phyloP scores from a whole-genome alignment of 805 yeast genomes.

The Suhomyces faveliae region DNA sequence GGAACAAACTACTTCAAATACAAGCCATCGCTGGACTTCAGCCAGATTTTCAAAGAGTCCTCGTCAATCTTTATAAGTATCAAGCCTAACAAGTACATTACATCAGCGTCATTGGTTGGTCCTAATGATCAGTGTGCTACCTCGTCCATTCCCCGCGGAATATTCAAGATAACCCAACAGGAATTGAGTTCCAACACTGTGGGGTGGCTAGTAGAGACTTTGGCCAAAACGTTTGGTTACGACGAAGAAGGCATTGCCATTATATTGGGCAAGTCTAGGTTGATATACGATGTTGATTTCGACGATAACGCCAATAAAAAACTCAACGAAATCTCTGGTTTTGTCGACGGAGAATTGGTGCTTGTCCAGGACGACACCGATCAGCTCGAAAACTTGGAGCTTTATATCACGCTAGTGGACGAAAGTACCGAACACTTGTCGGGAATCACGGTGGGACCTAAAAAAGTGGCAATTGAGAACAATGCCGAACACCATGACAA shows the following conservation, averaged over 20 bases:
- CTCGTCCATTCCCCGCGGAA: slow-evolving; percentile 51
- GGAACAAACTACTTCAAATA: slow-evolving; percentile 54
- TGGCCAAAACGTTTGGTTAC: slow-evolving; percentile 53
- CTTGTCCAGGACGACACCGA: slow-evolving; percentile 83
- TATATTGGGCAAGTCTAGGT: slow-evolving; percentile 54
- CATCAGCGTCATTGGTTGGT: slow-evolving; percentile 56
- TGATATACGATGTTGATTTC: slow-evolving; percentile 83
- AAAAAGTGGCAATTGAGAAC: slow-evolving; percentile 2
- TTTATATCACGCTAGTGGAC: slow-evolving; percentile 43
- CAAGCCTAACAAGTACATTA: slow-evolving; percentile 60
- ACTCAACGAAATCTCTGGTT: slow-evolving; percentile 50
- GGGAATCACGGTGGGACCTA: background rate
- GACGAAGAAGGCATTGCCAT: slow-evolving; percentile 52
- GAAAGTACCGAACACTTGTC: slow-evolving; percentile 1
- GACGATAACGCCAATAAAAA: slow-evolving; percentile 65
- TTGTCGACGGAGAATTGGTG: slow-evolving; percentile 59
- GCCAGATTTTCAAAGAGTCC: slow-evolving; percentile 15
- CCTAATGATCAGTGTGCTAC: slow-evolving; percentile 76
- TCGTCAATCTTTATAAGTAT: slow-evolving; percentile 40
- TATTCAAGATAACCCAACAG: slow-evolving; percentile 34
- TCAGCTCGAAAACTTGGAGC: slow-evolving; percentile 56
- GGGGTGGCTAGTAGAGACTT: slow-evolving; percentile 47
- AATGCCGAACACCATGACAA: background rate
- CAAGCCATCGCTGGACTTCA: slow-evolving; percentile 27
- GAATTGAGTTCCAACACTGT: slow-evolving; percentile 37